Base-by-base conservation (phyloP, 129 eudicot genomes). In the Flaveria ramosissima region DNA sequence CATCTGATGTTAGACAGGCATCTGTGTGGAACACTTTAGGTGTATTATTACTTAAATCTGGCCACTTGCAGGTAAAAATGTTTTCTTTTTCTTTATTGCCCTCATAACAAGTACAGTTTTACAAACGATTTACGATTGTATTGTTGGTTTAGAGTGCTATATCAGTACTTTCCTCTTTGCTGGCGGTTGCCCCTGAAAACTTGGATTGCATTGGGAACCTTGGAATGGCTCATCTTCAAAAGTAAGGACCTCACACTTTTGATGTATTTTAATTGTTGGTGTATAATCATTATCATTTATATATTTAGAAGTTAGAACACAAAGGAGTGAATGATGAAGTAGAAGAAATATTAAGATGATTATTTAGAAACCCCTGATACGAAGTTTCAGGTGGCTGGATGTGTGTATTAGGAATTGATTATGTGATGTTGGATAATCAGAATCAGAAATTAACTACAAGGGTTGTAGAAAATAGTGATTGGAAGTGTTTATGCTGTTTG, bases 21-120 rank as follows among this genome's bases (percentile, higher is more conserved):
- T 83, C 97, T 81, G 89, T 94, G 23, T 94, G 99, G 99, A 94
- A 91, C 75, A 91, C 96, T 32, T 87, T 94, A 69, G 99, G 99
- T 69, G 82, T 94, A 19, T 81, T 89, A 52, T 92, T 94, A 83
- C 88, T 94, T 57, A 91, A 89, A 82, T 86, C 93, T 23, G 97
- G 99, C 36, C 89, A 89, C 69, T 73, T 89, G 82, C 92, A 86
- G 97, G 99, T 94, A 71, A 42, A 70, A 64, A 23, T 60, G 27
- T 20, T 23, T 79, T 16, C 24, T 48, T 41, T 41, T 57, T 9
- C 23, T 15, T 75, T 67, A 9, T 70, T 70, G n/a, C 45, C n/a
- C n/a, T 11, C 52, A 6, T 51, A 19, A 39, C 6, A 64, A 51
- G 24, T 20, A 36, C 51, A 23, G 20, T 71, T 45, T 74, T 36